Conservation (phyloP, 2,329 filamentous ascomycete species). For the Calonectria hawksworthii region DNA sequence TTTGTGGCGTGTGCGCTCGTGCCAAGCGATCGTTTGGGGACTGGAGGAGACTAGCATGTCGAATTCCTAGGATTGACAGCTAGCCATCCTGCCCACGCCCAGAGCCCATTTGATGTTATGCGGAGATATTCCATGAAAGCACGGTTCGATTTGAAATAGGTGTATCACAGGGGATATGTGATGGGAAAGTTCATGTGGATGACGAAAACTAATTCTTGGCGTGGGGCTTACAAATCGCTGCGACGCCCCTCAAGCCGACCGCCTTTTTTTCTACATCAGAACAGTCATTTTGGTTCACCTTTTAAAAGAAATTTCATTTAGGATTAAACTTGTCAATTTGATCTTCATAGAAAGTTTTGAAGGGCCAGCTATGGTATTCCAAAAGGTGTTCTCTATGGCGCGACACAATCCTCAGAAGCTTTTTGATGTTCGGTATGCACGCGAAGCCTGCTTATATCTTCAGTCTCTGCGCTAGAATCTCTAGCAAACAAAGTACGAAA, state of each 20-base stretch:
- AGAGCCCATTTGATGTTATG: neutral
- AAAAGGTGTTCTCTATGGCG: neutral
- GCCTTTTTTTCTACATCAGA: neutral
- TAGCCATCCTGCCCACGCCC: neutral
- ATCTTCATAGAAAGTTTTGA: too few species aligned
- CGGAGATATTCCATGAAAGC: neutral
- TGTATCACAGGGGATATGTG: neutral
- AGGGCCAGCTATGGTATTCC: too few species aligned
- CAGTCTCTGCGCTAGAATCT: neutral
- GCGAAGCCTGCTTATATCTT: neutral
- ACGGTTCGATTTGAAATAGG: neutral
- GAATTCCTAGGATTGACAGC: neutral
- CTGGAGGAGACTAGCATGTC: neutral
- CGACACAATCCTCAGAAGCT: neutral
- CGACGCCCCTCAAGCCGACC: neutral
- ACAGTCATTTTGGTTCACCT: neutral
- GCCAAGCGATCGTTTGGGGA: neutral
- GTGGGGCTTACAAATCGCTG: neutral
- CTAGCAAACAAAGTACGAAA: rapidly evolving
- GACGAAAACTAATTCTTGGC: neutral
- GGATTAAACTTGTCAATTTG: neutral
- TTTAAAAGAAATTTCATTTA: neutral
- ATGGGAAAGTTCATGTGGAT: neutral
- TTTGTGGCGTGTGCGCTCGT: neutral
- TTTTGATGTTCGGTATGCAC: neutral